Conservation (phyloP, 129 eudicot species). For the Pseudognaphalium luteoalbum region DNA sequence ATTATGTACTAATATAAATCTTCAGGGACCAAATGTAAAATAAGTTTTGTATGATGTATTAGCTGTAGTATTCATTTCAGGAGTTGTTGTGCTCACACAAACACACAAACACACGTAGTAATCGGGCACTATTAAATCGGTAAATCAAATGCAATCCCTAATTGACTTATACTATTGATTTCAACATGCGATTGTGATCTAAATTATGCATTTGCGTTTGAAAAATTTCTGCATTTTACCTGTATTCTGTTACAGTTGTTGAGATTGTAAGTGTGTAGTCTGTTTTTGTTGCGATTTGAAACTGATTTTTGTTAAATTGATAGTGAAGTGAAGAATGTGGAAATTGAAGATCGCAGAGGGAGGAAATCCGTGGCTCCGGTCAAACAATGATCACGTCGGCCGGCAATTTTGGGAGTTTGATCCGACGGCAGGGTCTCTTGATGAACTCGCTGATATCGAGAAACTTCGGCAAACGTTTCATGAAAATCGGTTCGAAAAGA, state of each 20-base stretch:
- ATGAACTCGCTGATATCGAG: conserved; percentile 67
- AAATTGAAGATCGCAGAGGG: conserved; percentile 75
- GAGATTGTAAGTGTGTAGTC: conserved; percentile 4
- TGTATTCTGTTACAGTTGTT: conserved; percentile 9
- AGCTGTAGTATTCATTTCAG: background rate
- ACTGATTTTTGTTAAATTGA: conserved; percentile 5
- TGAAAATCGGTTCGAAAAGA: conserved; percentile 55
- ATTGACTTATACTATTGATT: no score
- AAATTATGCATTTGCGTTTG: background rate
- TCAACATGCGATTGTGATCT: background rate
- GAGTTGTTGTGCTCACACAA: background rate
- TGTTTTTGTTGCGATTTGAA: conserved; percentile 17
- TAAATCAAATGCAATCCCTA: background rate
- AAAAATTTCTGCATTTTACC: background rate
- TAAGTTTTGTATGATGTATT: background rate
- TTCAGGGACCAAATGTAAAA: background rate
- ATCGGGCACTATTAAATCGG: background rate
- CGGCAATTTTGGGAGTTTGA: conserved; percentile 90
- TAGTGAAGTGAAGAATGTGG: conserved; percentile 59
- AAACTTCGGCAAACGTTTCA: conserved; percentile 53
- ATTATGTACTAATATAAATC: background rate
- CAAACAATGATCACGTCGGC: conserved; percentile 66
- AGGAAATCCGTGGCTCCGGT: conserved; percentile 73
- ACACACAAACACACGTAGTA: background rate
- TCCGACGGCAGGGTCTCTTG: conserved; percentile 59